Evolutionary conservation across 257 asterid species (phyloP), one percentile per base, ranked within the genome.

Genomic region (Salvia hispanica): DNA sequence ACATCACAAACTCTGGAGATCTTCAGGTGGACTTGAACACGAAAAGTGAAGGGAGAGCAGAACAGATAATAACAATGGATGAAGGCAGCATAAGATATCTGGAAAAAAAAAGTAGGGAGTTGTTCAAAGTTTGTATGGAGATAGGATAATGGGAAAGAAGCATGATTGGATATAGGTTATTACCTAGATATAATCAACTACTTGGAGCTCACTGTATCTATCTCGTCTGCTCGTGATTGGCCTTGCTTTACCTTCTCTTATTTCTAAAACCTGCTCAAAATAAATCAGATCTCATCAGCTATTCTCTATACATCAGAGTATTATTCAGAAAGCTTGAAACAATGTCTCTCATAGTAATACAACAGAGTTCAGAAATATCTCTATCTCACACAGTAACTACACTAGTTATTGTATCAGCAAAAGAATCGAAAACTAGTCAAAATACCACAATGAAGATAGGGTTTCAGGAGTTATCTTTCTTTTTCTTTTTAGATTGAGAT

Each of bases 211-310:
- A 25, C 77, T 77, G 59, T 74, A 74, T 74, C 67, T 63, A 53
- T 79, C 95, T 42, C 84, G 71, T 77, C 63, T 81, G 87, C 83
- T 82, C 78, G 85, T 74, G 82, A 93, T 82, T 37, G 89, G 86
- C 81, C 87, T 83, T 12, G 92, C 95, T 72, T 71, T 67, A 70
- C 89, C 86, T 58, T 84, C 97, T 67, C 71, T 81, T 58, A 93
- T 93, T 78, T 93, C 99, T 28, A 93, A 84, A 53, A 93, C 94
- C 97, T 92, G 82, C 45, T 55, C 14, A 76, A 48, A 57, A 37
- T 45, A 51, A 43, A 75, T 42, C 44, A 60, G 28, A 50, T 4
- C 31, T n/a, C 39, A n/a, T 28, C 60, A 42, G 6, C 37, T 42
- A 25, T 21, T 65, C 67, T 58, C 47, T 34, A 37, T 15, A 58